Percentiles rank a stretch among this genome's conserved stretches.
Evolutionary conservation across 352 stramenopile genomes (phyloP).

Genomic region (Blastocystis sp.): DNA sequence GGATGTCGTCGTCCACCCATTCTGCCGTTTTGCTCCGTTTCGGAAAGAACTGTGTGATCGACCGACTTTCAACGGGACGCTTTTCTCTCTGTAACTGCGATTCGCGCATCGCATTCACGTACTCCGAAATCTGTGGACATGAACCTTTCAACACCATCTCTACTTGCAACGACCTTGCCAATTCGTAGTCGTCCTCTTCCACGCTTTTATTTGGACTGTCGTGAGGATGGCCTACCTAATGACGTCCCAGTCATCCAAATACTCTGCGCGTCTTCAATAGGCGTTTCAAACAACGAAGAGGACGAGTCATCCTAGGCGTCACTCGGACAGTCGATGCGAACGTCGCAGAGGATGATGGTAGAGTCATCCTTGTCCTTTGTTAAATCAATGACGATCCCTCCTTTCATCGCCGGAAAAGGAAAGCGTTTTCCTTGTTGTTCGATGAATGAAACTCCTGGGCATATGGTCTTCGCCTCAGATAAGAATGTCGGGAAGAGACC

Average conservation of each 20-base stretch:
- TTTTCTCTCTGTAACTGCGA: neutral
- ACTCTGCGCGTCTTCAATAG: neutral
- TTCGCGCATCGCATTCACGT: neutral
- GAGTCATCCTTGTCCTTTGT: neutral
- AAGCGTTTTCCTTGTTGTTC: too few relatives aligned
- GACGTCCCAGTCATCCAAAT: neutral
- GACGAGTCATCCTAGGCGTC: constrained; percentile 17
- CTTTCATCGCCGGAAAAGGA: too few relatives aligned
- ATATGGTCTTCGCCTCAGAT: too few relatives aligned
- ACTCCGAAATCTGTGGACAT: constrained; percentile 30
- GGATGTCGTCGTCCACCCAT: constrained; percentile 18
- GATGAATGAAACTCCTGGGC: too few relatives aligned
- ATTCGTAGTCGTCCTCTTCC: constrained; percentile 34
- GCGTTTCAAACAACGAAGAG: constrained; percentile 1
- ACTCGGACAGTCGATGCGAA: neutral
- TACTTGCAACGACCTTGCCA: constrained; percentile 50
- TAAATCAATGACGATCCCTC: neutral
- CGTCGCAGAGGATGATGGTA: neutral
- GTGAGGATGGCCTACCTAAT: neutral
- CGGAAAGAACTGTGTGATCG: neutral
- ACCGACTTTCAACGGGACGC: too few relatives aligned
- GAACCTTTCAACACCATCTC: neutral
- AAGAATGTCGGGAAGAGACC: constrained; percentile 14
- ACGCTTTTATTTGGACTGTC: neutral
- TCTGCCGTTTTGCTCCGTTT: neutral